Base-by-base conservation (phyloP, 169 alveolate genomes). In the Condylostoma magnum region DNA sequence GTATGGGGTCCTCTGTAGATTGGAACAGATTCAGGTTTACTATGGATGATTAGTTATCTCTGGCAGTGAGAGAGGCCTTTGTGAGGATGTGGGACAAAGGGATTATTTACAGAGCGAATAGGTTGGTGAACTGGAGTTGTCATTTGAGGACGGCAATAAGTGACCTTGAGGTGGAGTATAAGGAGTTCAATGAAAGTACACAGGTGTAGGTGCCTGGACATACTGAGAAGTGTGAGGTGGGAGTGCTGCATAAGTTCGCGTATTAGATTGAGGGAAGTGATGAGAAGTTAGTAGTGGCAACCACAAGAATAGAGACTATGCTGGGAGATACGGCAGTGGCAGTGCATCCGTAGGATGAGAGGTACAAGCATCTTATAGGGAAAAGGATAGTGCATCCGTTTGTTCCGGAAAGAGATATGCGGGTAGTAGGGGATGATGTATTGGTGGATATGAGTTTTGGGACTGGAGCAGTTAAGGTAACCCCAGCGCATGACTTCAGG, bases 271-370 rank as follows among this genome's bases (percentile, higher is more conserved):
- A 92, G 51, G 98, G 90, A 50, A 90, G 94, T 12, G 90, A 84
- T 47, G 85, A 89, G 58, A 91, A 88, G 69, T 84, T 90, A 4
- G 84, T 85, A 0, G 95, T 94, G 6, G 96, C 96, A 30, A 98
- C 99, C 15, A 97, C 99, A n/a, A 96, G 99, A 69, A 84, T 98
- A 27, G 99, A 98, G 90, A 98, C 99, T 34, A 98, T 98, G 99
- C 93, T 98, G 25, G 99, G 99, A 46, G 99, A 98, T 87, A 97
- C 96, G 4, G 99, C 99, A 0, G 99, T 98, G n/a, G 99, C 99
- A 1, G 99, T 98, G 8, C 97, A 97, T 77, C 99, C 99, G n/a
- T 94, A 96, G 52, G 99, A 98, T 72, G 89, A 79, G 30, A 90
- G 99, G 84, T 96, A 96, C 72, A 84, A 91, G 56, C 92, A 94